Evolutionary conservation across 305 asterid species (phyloP), one percentile per base, ranked within the genome.

Genomic region (Solanum hybrid): DNA sequence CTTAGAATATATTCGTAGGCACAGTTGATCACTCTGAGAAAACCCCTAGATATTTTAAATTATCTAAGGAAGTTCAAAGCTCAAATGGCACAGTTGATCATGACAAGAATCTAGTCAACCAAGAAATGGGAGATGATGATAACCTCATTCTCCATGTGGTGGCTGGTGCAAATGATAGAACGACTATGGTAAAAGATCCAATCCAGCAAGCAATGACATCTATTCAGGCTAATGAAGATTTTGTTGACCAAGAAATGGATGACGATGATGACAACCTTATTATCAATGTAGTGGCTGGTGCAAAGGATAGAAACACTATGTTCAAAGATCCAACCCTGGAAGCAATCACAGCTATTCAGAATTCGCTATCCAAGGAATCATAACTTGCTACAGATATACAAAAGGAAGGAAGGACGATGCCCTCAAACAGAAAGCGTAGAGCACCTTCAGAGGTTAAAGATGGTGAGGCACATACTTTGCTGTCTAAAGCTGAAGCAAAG

Each of bases 91-190:
- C 80, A 77, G 91, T 74, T 76, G 94, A 92, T 92, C 88, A 90
- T 29, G 29, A 29, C 29, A 29, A 29, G 29, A 29, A 88, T 28
- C 94, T 89, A 89, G 94, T 90, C 87, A 95, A 92, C 91, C 93
- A 93, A 91, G 93, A 7, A 79, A 94, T 94, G 36, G 97, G 95
- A 91, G 98, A 95, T 36, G 99, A 95, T 91, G 90, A 92, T 89
- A 84, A 84, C 18, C 87, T 88, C 73, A 88, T 42, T 42, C 81
- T 75, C 31, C 33, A 31, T 75, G 86, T 88, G 89, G 9, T 74
- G 40, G 39, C 39, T 28, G 39, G 89, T 42, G 67, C 37, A 20
- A 87, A 40, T 74, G 37, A 73, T 39, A 26, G 89, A 88, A 42
- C 42, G 40, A 42, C 61, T 46, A 11, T 28, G 71, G 64, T 86